Conservation (phyloP, 2,329 filamentous ascomycete genomes). For the Thelonectria blattea region DNA sequence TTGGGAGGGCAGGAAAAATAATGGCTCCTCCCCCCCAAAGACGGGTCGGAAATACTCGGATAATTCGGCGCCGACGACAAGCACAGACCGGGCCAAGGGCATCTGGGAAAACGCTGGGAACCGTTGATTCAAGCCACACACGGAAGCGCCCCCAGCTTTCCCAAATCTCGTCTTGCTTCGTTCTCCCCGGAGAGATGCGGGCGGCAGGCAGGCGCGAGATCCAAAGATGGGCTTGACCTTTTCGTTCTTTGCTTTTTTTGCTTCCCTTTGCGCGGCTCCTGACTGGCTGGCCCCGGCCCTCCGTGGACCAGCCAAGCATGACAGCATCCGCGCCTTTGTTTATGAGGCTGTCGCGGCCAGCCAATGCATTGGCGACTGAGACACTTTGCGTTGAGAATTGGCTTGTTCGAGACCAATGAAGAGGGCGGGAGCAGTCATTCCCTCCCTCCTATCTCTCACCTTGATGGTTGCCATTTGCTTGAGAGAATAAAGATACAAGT, state of each 20-base stretch:
- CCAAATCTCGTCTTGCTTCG: too few relatives aligned
- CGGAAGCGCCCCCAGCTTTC: neutral
- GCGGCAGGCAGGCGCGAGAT: neutral
- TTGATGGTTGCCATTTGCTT: too few relatives aligned
- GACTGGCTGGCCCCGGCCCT: conserved; percentile 9
- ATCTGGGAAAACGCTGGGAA: too few relatives aligned
- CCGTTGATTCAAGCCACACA: neutral
- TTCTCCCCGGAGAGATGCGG: neutral
- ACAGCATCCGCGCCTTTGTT: neutral
- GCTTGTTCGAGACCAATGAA: neutral
- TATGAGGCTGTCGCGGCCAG: neutral
- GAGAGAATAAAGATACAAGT: neutral
- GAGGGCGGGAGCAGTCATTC: neutral
- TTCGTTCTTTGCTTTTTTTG: neutral
- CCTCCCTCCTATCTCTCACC: too few relatives aligned
- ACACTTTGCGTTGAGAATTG: neutral
- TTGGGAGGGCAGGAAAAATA: conserved; percentile 28
- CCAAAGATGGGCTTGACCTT: neutral
- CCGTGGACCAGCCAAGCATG: neutral
- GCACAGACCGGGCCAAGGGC: conserved; percentile 40
- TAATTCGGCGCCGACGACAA: conserved; percentile 36
- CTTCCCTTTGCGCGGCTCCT: conserved; percentile 5
- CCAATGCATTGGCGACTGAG: neutral
- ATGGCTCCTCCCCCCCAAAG: conserved; percentile 26
- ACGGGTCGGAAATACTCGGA: conserved; percentile 40